Percentiles rank a stretch among this genome's conserved stretches.
These are phyloP conservation scores for Arthrobotrys entomopaga DNA, from an alignment of 2,329 filamentous ascomycete species.

Conservation along the genomic window DNA sequence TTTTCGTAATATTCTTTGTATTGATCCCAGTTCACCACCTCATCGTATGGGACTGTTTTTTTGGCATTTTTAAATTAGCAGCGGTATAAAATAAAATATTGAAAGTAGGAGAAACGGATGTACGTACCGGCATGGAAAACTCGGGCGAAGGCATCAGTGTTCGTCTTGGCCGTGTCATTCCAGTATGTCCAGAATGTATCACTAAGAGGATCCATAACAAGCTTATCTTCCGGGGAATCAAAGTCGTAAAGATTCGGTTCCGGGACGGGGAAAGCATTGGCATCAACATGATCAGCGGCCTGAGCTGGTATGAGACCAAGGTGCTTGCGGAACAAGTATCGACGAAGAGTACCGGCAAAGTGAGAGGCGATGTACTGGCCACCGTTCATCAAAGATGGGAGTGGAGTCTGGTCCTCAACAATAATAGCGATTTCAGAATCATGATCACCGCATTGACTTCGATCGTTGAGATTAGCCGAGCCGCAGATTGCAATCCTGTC, in stretches of 20 bases:
- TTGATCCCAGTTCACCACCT: conserved; percentile 75
- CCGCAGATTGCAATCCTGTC: conserved; percentile 85
- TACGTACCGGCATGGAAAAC: conserved; percentile 75
- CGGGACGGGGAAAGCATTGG: conserved; percentile 80
- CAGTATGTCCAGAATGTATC: conserved; percentile 76
- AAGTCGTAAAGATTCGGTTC: conserved; percentile 79
- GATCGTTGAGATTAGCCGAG: conserved; percentile 75
- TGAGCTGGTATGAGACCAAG: conserved; percentile 83
- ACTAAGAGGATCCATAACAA: conserved; percentile 79
- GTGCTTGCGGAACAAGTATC: conserved; percentile 90
- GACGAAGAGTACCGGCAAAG: conserved; percentile 82
- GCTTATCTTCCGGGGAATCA: conserved; percentile 72
- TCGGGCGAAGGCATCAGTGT: conserved; percentile 82
- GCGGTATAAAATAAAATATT: not conserved
- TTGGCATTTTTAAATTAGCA: not conserved
- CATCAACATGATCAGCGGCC: conserved; percentile 72
- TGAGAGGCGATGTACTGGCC: conserved; percentile 75
- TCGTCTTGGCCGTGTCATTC: conserved; percentile 76
- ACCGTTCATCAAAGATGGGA: conserved; percentile 79
- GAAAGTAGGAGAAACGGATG: not conserved
- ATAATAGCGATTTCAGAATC: conserved; percentile 91
- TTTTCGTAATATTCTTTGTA: conserved; percentile 77
- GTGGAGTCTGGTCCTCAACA: conserved; percentile 78
- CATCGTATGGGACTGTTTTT: conserved; percentile 73
- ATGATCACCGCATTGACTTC: conserved; percentile 81